phyloP scores from a whole-genome alignment of 2,329 filamentous ascomycete species.

The Alternaria dauci region DNA sequence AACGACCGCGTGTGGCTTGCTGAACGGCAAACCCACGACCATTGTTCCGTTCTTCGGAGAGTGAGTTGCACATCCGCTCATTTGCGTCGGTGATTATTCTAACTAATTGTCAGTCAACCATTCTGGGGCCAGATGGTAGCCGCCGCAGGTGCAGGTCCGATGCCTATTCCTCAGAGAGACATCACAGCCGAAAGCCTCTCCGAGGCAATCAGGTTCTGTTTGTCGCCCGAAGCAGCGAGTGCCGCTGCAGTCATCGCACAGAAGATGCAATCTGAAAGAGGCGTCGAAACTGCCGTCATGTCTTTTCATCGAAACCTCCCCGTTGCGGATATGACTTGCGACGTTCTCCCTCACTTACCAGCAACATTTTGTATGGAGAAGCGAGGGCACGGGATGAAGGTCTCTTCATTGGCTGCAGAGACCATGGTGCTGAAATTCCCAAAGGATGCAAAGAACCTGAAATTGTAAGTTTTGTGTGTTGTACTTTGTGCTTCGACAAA shows the following conservation, averaged over 20 bases:
- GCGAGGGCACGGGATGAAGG: neutral
- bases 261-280: slow-evolving; percentile 55
- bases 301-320: slow-evolving; percentile 61
- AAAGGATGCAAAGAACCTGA: neutral
- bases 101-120: slow-evolving; percentile 1
- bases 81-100: neutral
- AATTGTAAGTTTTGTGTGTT: neutral
- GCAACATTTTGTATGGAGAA: neutral
- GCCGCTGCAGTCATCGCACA: slow-evolving; percentile 52
- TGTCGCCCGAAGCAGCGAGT: slow-evolving; percentile 49
- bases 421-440: neutral
- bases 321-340: neutral
- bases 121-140: slow-evolving; percentile 46
- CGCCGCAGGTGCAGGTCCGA: slow-evolving; percentile 39
- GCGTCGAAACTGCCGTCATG: slow-evolving; percentile 53
- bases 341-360: neutral
- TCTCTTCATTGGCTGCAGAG: neutral
- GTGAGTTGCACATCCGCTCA: slow-evolving; percentile 52
- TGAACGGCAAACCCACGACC: slow-evolving; percentile 78
- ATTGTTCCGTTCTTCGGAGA: slow-evolving; percentile 77
- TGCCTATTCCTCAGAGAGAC: slow-evolving; percentile 33
- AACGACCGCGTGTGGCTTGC: slow-evolving; percentile 81
- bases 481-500: neutral
- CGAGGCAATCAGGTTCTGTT: slow-evolving; percentile 47
- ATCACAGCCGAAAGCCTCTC: slow-evolving; percentile 46